phyloP scores from a whole-genome alignment of 768 basidiomycete species.

The Postia placenta region DNA sequence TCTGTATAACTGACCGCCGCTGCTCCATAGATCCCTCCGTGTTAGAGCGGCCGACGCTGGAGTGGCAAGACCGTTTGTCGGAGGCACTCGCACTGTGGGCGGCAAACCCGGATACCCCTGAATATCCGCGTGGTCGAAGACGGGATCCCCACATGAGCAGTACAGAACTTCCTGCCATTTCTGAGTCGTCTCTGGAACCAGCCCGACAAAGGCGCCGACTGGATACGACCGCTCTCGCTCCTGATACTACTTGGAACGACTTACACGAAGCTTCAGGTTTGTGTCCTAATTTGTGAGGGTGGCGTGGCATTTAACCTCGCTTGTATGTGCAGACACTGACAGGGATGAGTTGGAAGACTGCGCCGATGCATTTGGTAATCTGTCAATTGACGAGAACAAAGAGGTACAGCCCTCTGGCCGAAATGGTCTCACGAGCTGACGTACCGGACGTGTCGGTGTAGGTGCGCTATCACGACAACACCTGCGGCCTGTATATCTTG shows the following conservation, averaged over 20 bases:
- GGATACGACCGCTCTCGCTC: constrained; percentile 14
- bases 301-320: too few species aligned
- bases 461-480: constrained; percentile 80
- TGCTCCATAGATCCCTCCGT: constrained; percentile 8
- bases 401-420: constrained; percentile 38
- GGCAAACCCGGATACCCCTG: too few species aligned
- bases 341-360: constrained; percentile 29
- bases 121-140: constrained; percentile 1
- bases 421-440: background rate
- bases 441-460: constrained; percentile 21
- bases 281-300: too few species aligned
- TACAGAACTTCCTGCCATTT: background rate
- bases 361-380: constrained; percentile 54
- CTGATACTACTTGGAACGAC: background rate
- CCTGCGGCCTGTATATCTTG: constrained; percentile 69
- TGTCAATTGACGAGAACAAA: constrained; percentile 72
- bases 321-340: constrained; percentile 16
- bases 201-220: constrained; percentile 44
- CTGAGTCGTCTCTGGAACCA: constrained; percentile 19
- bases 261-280: background rate
- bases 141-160: background rate
- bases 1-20: background rate
- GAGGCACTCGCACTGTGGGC: constrained; percentile 39
- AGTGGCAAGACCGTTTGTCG: constrained; percentile 75
- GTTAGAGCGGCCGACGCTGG: constrained; percentile 42